Conservation (phyloP, 345 rosid species). For the Eucalyptus polyanthemos region DNA sequence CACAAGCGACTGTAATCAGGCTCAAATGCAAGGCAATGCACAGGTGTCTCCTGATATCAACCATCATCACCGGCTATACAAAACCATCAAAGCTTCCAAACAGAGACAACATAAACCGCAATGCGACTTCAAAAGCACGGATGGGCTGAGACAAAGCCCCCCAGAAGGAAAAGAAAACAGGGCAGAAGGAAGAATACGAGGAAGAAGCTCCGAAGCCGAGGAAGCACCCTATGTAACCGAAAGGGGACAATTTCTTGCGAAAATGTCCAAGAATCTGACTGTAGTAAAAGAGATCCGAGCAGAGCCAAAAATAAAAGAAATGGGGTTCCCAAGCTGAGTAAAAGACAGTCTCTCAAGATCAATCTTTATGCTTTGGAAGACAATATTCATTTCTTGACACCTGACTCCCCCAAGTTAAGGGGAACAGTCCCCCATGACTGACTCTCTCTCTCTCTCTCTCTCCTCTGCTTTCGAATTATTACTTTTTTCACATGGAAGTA, state of each 20-base stretch:
- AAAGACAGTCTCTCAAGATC: background rate
- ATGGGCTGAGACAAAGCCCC: background rate
- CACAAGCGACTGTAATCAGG: background rate
- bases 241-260: background rate
- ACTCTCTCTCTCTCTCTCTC: background rate
- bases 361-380: background rate
- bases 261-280: background rate
- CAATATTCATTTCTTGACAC: background rate
- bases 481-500: background rate
- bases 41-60: background rate
- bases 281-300: background rate
- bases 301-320: background rate
- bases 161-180: background rate
- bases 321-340: background rate
- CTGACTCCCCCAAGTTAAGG: background rate
- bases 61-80: background rate
- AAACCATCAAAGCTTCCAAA: background rate
- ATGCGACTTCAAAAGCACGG: background rate
- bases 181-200: background rate
- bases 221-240: background rate
- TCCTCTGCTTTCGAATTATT: background rate
- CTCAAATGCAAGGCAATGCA: background rate
- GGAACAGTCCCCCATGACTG: background rate
- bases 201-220: background rate
- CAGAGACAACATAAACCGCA: background rate